A percentile compares a stretch with the other conserved stretches of the same genome.
These are phyloP conservation scores for Kwoniella dejecticola DNA, from an alignment of 768 basidiomycete species.

Conservation along the genomic window DNA sequence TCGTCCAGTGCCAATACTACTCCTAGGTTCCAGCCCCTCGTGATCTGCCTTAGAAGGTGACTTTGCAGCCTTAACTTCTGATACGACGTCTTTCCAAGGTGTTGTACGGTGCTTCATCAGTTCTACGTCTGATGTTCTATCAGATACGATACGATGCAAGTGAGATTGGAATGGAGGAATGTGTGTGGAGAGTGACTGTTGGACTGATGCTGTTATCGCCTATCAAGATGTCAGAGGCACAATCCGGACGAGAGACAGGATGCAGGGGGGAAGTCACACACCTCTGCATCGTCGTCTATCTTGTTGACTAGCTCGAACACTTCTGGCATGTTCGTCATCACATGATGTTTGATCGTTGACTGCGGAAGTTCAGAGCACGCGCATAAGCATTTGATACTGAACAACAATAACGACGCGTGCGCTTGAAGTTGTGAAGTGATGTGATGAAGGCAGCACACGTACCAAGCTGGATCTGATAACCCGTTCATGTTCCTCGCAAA, in stretches of 20 bases:
- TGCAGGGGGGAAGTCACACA: slow-evolving; percentile 5
- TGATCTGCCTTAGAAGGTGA: not conserved
- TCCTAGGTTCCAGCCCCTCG: not conserved
- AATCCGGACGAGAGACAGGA: not conserved
- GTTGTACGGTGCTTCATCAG: slow-evolving; percentile 33
- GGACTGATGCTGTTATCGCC: slow-evolving; percentile 24
- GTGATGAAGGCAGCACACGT: slow-evolving; percentile 1
- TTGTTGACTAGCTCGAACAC: slow-evolving; percentile 27
- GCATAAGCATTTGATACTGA: no score
- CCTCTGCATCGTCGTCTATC: slow-evolving; percentile 39
- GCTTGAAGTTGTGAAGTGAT: no score
- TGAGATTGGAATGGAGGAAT: slow-evolving; percentile 20
- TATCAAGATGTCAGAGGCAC: not conserved
- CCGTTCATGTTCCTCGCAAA: slow-evolving; percentile 43
- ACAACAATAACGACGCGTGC: no score
- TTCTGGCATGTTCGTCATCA: slow-evolving; percentile 30
- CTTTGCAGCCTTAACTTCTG: not conserved
- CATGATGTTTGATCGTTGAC: slow-evolving; percentile 41
- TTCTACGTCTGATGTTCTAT: slow-evolving; percentile 30
- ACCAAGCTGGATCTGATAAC: slow-evolving; percentile 39
- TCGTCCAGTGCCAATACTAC: not conserved
- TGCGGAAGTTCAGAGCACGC: not conserved
- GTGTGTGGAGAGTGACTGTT: slow-evolving; percentile 16
- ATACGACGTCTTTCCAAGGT: slow-evolving; percentile 30
- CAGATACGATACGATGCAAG: slow-evolving; percentile 20